Evolutionary conservation across 352 stramenopile genomes (phyloP).

Genomic region (Phytopythium litorale): DNA sequence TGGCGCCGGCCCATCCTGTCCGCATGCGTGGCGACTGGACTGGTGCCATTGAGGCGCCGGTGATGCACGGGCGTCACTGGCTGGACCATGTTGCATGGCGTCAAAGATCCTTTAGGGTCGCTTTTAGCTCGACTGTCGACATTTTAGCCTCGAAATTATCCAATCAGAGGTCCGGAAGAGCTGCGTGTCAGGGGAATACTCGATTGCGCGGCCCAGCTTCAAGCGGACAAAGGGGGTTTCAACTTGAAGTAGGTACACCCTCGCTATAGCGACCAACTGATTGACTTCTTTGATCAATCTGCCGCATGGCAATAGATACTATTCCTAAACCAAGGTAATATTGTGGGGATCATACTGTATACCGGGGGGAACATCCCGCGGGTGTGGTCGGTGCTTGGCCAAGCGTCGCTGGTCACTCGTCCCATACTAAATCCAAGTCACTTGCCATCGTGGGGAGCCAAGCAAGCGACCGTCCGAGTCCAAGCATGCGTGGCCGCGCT

Average conservation of each 20-base stretch:
- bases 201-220: not conserved
- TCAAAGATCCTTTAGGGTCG: not conserved
- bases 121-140: not conserved
- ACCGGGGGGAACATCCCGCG: not conserved
- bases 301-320: not conserved
- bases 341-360: not conserved
- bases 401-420: not conserved
- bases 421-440: not conserved
- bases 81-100: not conserved
- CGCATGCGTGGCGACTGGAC: no score
- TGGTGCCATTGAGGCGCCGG: not conserved
- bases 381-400: not conserved
- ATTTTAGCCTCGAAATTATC: not conserved
- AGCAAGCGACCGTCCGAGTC: not conserved
- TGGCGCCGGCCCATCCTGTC: no score
- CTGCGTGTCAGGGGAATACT: no score
- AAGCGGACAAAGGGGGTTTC: not conserved
- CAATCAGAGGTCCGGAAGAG: no score
- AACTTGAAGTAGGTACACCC: conserved; percentile 3
- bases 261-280: not conserved
- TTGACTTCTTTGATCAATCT: not conserved
- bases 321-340: not conserved
- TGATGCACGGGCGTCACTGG: not conserved
- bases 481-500: conserved; percentile 2
- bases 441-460: not conserved